A percentile compares a stretch with the other conserved stretches of the same genome.
phyloP scores from a whole-genome alignment of 352 stramenopile species.

The Sclerospora graminicola region DNA sequence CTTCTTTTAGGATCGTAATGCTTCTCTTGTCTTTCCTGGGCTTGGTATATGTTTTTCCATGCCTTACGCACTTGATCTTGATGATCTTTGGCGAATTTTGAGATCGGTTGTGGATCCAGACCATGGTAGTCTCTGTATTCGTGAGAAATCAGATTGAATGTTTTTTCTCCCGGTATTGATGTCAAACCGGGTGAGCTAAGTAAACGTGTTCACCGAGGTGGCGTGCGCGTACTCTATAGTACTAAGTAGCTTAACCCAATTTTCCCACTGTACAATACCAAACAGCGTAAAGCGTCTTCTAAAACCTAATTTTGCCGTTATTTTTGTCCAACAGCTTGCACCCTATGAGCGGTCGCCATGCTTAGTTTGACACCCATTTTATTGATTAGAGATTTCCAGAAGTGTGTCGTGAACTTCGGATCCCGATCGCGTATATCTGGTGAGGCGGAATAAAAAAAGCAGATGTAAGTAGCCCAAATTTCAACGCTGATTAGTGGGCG shows the following conservation, averaged over 20 bases:
- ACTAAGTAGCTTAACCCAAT: background rate
- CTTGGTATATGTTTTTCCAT: conserved; percentile 2
- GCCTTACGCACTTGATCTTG: conserved; percentile 7
- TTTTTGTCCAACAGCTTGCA: conserved; percentile 9
- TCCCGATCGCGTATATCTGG: conserved; percentile 14
- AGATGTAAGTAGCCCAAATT: no score
- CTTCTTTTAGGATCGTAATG: conserved; percentile 9
- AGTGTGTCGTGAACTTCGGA: conserved; percentile 9
- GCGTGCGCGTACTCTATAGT: background rate
- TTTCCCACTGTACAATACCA: conserved; percentile 3
- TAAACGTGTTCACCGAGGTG: background rate
- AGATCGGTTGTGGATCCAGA: background rate
- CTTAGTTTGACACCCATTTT: conserved; percentile 8
- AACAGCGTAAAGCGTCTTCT: conserved; percentile 8
- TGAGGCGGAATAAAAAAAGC: no score
- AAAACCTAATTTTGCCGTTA: conserved; percentile 6
- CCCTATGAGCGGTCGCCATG: conserved; percentile 12
- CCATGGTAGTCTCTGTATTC: background rate
- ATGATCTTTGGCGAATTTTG: conserved; percentile 2
- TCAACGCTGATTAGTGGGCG: no score
- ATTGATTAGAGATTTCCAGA: conserved; percentile 11
- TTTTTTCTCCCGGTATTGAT: background rate
- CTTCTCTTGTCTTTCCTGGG: conserved; percentile 5
- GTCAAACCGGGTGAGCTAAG: background rate
- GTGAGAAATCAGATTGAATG: background rate